Conservation (phyloP, 345 rosid species). For the Heritiera fomes region DNA sequence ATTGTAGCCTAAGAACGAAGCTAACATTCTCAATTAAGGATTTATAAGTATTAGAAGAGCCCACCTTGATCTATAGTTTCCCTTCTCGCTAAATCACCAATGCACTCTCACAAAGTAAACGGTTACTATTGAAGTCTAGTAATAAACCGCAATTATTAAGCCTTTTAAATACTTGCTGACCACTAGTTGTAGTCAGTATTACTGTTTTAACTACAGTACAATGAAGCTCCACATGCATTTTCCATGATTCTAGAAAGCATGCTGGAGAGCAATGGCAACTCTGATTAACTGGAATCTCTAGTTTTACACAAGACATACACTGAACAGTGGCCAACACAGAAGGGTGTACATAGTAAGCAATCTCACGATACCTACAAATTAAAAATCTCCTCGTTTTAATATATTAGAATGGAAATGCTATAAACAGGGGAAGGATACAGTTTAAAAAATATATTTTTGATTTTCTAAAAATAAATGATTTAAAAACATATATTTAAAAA, state of each 20-base stretch:
- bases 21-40: conserved; percentile 12
- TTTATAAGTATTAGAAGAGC: conserved; percentile 17
- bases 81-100: neutral
- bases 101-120: neutral
- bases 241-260: conserved; percentile 6
- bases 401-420: neutral
- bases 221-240: neutral
- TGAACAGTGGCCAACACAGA: conserved; percentile 4
- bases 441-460: too few relatives aligned
- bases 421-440: neutral
- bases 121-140: neutral
- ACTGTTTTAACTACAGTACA: too few relatives aligned
- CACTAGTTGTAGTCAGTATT: too few relatives aligned
- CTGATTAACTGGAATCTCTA: neutral
- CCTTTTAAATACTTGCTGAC: neutral
- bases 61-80: conserved; percentile 11
- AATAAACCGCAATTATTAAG: neutral
- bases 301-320: neutral
- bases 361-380: neutral
- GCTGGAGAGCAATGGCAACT: conserved; percentile 5
- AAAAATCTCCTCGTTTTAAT: neutral
- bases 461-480: too few relatives aligned
- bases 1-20: conserved; percentile 16
- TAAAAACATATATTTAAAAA: too few relatives aligned
- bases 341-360: conserved; percentile 16